Base-by-base conservation (phyloP, 208 protist species). In the Porcisia deanei region DNA sequence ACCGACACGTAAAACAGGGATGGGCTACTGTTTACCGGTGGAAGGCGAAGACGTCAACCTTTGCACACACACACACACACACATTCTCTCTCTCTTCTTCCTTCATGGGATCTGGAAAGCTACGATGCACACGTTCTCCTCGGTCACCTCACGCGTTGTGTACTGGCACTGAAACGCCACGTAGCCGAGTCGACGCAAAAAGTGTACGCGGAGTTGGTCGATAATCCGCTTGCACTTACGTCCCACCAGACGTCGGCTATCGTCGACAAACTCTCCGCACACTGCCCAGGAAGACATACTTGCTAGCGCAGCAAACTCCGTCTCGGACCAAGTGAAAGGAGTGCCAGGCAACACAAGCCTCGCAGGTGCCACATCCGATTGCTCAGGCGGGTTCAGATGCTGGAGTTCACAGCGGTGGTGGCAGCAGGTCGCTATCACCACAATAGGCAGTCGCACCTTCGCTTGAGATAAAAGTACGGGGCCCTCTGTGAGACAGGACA, bases 201-300 rank as follows among this genome's bases (percentile, higher is more conserved):
- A 92, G 39, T 79, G 73, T 34, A 93, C 76, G 1, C 89, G 87
- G 30, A 90, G 65, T 41, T 82, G 77, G 64, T 95, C 91, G 37
- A 95, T 83, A 9, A 95, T 80, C 45, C 91, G 79, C 75, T 95
- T 94, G 73, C 89, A 95, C 37, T 82, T 78, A 30, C 80, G 71
- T 1, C 91, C 91, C 16, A 88, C 80, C 0, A 60, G 4, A 0
- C 77, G 83, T 43, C 77, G 67, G 39, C 72, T 80, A 37, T 85
- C 84, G 65, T 86, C 76, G 12, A 92, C 86, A 61, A 84, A 58
- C n/a, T 34, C 45, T 6, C 89, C 91, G 54, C 80, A 91, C 12
- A 95, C 91, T 2, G 88, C 87, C 89, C 89, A 95, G 5, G 91
- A 95, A 12, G 91, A 88, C 91, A 95, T 93, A 41, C 82, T 87